Percentiles rank a stretch among this genome's conserved stretches.
phyloP scores from a whole-genome alignment of 495 filamentous ascomycete genomes.

The Melanomma pulvis-pyrius region DNA sequence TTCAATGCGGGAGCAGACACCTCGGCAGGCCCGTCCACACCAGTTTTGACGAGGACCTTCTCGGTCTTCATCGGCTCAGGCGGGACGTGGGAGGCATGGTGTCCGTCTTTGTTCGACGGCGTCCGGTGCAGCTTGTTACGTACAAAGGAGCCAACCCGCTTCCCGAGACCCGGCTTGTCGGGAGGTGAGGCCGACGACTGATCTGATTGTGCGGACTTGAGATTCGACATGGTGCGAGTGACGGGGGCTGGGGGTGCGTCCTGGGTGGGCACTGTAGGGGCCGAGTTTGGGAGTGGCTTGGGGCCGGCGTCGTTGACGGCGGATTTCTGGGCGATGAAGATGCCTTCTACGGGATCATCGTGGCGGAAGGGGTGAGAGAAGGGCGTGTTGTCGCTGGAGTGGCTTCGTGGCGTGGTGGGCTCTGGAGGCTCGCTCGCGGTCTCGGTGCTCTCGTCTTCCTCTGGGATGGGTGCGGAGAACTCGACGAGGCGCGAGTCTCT shows the following conservation, averaged over 20 bases:
- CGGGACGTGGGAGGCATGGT: neutral
- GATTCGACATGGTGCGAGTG: conserved; percentile 13
- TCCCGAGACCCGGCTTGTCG: conserved; percentile 22
- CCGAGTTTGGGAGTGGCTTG: neutral
- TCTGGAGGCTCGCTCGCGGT: conserved; percentile 38
- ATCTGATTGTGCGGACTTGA: neutral
- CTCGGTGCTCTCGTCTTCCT: conserved; percentile 40
- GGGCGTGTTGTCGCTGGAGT: conserved; percentile 31
- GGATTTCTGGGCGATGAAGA: conserved; percentile 1
- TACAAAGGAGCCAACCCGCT: conserved; percentile 33
- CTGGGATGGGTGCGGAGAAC: conserved; percentile 28
- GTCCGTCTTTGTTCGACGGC: conserved; percentile 18
- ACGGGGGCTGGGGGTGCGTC: conserved; percentile 12
- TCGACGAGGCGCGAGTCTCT: conserved; percentile 34
- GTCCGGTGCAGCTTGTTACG: conserved; percentile 31
- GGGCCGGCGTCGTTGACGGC: neutral
- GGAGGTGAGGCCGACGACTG: conserved; percentile 3
- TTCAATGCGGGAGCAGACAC: conserved; percentile 17
- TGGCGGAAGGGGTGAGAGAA: conserved; percentile 29
- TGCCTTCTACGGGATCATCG: conserved; percentile 15
- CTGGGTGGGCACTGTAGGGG: neutral
- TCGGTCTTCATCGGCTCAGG: neutral
- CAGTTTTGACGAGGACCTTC: conserved; percentile 26
- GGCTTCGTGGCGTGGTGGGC: conserved; percentile 36
- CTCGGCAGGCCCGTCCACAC: conserved; percentile 24